Evolutionary conservation across 257 asterid species (phyloP), one percentile per base, ranked within the genome.

Genomic region (Marsdenia floribunda): DNA sequence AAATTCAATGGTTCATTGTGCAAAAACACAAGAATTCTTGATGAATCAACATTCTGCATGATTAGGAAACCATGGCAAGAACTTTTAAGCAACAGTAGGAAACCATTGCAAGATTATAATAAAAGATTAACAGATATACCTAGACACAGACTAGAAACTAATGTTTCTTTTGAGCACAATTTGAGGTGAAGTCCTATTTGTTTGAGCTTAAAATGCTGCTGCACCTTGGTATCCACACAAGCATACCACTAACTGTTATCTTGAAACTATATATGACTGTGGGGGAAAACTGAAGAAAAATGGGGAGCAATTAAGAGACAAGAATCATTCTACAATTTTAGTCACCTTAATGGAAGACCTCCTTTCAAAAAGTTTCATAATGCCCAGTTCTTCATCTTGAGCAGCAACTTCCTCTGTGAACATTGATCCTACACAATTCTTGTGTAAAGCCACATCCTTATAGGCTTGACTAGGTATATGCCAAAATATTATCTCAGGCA

Each of bases 401-500:
- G 89, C 63, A 24, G 97, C 93, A 71, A 94, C 97, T 6, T 75
- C 77, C 87, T 94, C 97, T 42, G 18, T 75, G 83, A 92, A 92
- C 81, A 94, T 82, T 53, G 97, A 91, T 76, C 98, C 98, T 3
- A 94, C 80, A 63, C 97, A 94, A 1, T 42, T 50, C 80, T 76
- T 72, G 12, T 37, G 71, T 22, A 16, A 38, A 26, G 88, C 93
- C 46, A 83, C 92, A 69, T 69, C 58, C 73, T 84, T 72, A 73
- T 85, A 94, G 33, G 89, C 88, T 79, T 87, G 49, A 78, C 89
- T 89, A 18, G 96, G 98, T 70, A 92, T 82, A 79, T 94, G 98
- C 97, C 98, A 94, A 82, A 94, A 94, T 68, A 94, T 80, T 70
- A 94, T 81, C 80, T 92, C 99, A 0, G 95, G 92, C 63, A 92